phyloP scores from a whole-genome alignment of 2,329 filamentous ascomycete species.

The Clonostachys rhizophaga region DNA sequence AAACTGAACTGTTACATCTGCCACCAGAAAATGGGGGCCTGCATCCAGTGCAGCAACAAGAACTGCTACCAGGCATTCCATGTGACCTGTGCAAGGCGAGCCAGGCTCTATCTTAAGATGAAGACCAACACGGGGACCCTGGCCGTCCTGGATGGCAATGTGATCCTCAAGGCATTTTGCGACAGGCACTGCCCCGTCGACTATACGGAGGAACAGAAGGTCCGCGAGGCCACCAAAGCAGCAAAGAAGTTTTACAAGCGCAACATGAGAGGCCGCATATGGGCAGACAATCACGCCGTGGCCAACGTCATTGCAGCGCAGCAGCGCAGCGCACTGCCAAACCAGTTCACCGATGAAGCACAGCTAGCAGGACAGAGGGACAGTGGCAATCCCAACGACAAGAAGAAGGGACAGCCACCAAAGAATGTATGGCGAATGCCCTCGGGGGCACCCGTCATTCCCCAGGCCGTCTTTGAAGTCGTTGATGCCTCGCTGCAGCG shows the following conservation, averaged over 20 bases:
- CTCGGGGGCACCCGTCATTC: conserved; percentile 91
- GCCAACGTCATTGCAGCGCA: conserved; percentile 77
- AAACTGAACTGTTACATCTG: conserved; percentile 94
- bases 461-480: conserved; percentile 78
- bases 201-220: conserved; percentile 81
- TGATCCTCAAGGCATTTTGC: conserved; percentile 89
- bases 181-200: conserved; percentile 91
- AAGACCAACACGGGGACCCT: conserved; percentile 81
- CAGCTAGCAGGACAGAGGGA: conserved; percentile 77
- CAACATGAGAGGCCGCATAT: conserved; percentile 83
- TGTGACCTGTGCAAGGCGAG: conserved; percentile 88
- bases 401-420: conserved; percentile 60
- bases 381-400: conserved; percentile 67
- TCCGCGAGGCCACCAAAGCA: conserved; percentile 72
- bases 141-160: conserved; percentile 72
- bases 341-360: conserved; percentile 25
- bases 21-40: conserved; percentile 95
- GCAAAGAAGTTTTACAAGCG: conserved; percentile 87
- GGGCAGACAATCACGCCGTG: conserved; percentile 85
- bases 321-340: conserved; percentile 46
- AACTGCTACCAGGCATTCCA: conserved; percentile 96
- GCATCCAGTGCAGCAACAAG: conserved; percentile 97
- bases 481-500: conserved; percentile 80
- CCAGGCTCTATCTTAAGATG: conserved; percentile 90
- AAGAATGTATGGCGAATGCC: conserved; percentile 76